These are phyloP conservation scores for Yarrowia osloensis DNA, from an alignment of 805 yeast species.

Conservation along the genomic window DNA sequence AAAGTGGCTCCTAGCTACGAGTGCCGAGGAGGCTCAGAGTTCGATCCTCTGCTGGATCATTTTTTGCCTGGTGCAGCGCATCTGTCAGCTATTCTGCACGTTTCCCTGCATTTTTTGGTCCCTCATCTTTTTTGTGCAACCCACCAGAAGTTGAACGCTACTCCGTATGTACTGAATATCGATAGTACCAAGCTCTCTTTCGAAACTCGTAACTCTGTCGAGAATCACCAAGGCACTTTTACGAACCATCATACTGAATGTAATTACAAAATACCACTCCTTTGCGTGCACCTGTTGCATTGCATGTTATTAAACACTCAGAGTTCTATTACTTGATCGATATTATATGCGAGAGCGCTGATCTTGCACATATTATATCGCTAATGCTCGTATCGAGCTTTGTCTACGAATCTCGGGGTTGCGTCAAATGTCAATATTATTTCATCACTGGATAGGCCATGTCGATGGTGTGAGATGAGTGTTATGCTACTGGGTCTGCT, in stretches of 20 bases:
- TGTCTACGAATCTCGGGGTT: neutral
- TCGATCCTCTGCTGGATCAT: conserved; percentile 31
- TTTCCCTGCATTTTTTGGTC: neutral
- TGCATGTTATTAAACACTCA: no score
- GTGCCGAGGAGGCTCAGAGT: conserved; percentile 31
- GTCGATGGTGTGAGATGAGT: neutral
- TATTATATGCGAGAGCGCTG: neutral
- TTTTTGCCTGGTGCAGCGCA: neutral
- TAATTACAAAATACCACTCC: no score
- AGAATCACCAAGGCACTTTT: no score
- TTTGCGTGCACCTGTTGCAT: no score
- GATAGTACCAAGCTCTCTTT: no score
- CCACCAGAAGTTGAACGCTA: neutral
- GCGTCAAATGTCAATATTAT: neutral
- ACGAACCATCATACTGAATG: no score
- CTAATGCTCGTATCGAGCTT: neutral
- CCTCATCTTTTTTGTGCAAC: neutral
- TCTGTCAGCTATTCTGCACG: neutral
- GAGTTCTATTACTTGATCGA: neutral
- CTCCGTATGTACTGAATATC: no score
- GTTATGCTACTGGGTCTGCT: conserved; percentile 35
- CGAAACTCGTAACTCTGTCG: no score
- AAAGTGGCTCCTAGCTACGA: neutral
- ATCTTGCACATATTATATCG: neutral
- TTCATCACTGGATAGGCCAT: neutral